Conservation (phyloP, 164 flowering plant genomes). For the Chimonanthus praecox region DNA sequence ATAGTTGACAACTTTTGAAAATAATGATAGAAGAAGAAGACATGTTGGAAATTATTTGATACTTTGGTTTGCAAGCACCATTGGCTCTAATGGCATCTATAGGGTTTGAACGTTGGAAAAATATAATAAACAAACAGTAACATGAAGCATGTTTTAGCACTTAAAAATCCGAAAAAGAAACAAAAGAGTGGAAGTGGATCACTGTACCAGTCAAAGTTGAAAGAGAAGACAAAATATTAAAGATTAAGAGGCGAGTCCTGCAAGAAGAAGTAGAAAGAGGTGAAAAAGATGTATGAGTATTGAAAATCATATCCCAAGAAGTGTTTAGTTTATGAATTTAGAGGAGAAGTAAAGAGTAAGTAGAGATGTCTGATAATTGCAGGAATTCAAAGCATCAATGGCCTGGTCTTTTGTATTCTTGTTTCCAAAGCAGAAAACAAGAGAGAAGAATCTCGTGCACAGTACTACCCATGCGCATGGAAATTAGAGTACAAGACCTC, state of each 20-base stretch:
- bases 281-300: too few relatives aligned
- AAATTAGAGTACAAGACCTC: not conserved
- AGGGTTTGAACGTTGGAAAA: not conserved
- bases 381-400: not conserved
- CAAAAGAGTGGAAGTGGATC: not conserved
- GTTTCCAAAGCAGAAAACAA: slow-evolving; percentile 1
- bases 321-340: too few relatives aligned
- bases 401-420: not conserved
- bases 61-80: not conserved
- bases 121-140: not conserved
- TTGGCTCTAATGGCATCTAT: not conserved
- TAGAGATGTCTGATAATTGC: not conserved
- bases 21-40: too few relatives aligned
- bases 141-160: not conserved
- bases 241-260: not conserved
- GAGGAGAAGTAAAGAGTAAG: too few relatives aligned
- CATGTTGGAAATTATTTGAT: not conserved
- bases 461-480: not conserved
- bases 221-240: not conserved
- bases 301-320: too few relatives aligned
- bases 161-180: not conserved
- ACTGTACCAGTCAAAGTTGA: not conserved
- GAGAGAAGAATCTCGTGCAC: slow-evolving; percentile 1
- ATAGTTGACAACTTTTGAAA: too few relatives aligned
- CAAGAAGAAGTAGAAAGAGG: not conserved